These are phyloP conservation scores for Cercophora samala DNA, from an alignment of 495 filamentous ascomycete species.

Conservation along the genomic window DNA sequence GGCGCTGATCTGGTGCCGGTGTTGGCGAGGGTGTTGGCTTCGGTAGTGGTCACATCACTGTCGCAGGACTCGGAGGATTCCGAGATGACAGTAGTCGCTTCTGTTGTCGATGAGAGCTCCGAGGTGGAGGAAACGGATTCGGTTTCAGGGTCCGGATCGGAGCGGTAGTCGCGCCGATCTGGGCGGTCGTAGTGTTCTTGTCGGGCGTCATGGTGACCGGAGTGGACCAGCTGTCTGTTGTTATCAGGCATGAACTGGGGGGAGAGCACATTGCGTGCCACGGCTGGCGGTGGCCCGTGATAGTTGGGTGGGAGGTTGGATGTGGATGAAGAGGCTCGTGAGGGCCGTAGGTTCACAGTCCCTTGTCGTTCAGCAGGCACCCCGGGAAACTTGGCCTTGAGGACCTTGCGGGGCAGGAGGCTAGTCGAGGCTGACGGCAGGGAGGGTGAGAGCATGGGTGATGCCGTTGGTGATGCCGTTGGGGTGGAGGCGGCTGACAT, in stretches of 20 bases:
- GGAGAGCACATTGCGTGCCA: slow-evolving; percentile 21
- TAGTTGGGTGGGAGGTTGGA: slow-evolving; percentile 22
- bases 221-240: slow-evolving; percentile 8
- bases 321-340: slow-evolving; percentile 21
- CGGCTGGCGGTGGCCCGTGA: slow-evolving; percentile 20
- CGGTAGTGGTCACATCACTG: slow-evolving; percentile 34
- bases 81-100: slow-evolving; percentile 39
- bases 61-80: slow-evolving; percentile 24
- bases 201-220: background rate
- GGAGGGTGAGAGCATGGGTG: slow-evolving; percentile 5
- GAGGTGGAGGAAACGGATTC: slow-evolving; percentile 45
- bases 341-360: slow-evolving; percentile 30
- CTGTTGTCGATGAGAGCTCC: slow-evolving; percentile 44
- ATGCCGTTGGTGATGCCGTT: slow-evolving; percentile 4
- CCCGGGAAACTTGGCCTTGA: slow-evolving; percentile 34
- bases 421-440: slow-evolving; percentile 14
- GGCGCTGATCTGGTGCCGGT: slow-evolving; percentile 24
- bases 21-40: slow-evolving; percentile 25
- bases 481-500: slow-evolving; percentile 11
- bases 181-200: slow-evolving; percentile 18
- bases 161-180: slow-evolving; percentile 24
- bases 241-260: slow-evolving; percentile 25
- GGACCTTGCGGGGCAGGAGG: slow-evolving; percentile 32
- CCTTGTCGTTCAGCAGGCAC: slow-evolving; percentile 29
- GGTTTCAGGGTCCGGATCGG: slow-evolving; percentile 35